Base-by-base conservation (phyloP, 352 stramenopile genomes). In the Pythium rishiriense region DNA sequence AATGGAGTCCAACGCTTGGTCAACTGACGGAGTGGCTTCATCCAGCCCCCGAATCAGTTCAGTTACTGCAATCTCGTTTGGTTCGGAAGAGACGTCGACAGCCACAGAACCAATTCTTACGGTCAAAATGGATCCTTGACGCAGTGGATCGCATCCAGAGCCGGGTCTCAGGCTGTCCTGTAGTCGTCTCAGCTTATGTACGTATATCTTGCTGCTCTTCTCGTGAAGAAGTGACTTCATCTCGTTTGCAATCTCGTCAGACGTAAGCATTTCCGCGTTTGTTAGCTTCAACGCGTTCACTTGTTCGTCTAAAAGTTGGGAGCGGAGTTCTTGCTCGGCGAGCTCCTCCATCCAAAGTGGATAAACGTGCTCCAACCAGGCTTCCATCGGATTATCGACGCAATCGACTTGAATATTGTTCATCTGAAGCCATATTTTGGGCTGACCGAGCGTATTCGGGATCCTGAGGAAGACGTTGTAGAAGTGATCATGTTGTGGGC, bases 341-440 rank as follows among this genome's bases (percentile, higher is more conserved):
- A 92, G 35, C 26, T 88, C 84, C 46, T 88, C 78, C 26, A 90
- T 79, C 85, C 85, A 94, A 15, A 92, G 21, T 12, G 83, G 83
- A 29, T 90, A 87, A 24, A 88, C 77, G 31, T 70, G 68, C 41
- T 89, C 81, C 0, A 94, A 64, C 85, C 85, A 94, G 5, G 69
- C 72, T 42, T 91, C 85, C 31, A 94, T 67, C 1, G 69, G 69
- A 3, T 75, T 70, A 21, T 85, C 81, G 4, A 75, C 31, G 61
- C 76, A 89, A 17, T 85, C 70, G 31, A 90, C 49, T 3, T 26
- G 48, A 10, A 88, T 50, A 17, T 81, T 70, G 43, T 69, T 61
- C 9, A 92, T 12, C 19, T 80, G 64, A 8, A 94, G 35, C 81
- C 81, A 91, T 9, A 90, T 1, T 17, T 69, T 70, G 8, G 75